Percentiles rank a stretch among this genome's conserved stretches.
phyloP scores from a whole-genome alignment of 352 stramenopile genomes.

The Pythium aristosporum region DNA sequence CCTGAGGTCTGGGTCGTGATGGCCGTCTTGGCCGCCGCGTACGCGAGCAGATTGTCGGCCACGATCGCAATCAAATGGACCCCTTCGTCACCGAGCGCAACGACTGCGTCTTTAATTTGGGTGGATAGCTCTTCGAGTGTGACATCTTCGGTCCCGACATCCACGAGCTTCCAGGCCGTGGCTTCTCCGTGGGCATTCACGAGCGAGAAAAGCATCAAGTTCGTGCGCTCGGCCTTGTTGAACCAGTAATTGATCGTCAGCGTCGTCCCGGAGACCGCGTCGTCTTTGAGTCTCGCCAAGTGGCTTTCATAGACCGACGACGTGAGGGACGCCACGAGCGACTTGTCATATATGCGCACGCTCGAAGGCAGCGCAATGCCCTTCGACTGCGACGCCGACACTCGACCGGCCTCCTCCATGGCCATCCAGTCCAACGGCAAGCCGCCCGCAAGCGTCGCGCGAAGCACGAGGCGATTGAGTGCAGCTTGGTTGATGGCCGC shows the following conservation, averaged over 20 bases:
- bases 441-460: conserved; percentile 38
- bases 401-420: conserved; percentile 41
- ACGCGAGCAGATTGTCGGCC: conserved; percentile 38
- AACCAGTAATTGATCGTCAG: conserved; percentile 66
- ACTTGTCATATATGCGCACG: conserved; percentile 11
- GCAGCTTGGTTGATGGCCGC: conserved; percentile 15
- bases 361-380: conserved; percentile 28
- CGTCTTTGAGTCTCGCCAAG: conserved; percentile 57
- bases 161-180: conserved; percentile 51
- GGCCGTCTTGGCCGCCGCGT: conserved; percentile 25
- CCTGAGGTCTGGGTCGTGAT: conserved; percentile 8
- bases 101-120: conserved; percentile 51
- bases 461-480: conserved; percentile 47
- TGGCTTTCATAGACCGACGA: conserved; percentile 41
- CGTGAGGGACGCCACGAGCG: conserved; percentile 8
- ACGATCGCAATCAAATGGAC: conserved; percentile 78
- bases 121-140: conserved; percentile 40
- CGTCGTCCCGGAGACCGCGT: conserved; percentile 45
- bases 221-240: conserved; percentile 49
- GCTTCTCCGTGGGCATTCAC: conserved; percentile 69
- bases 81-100: conserved; percentile 38
- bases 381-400: background rate
- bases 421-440: conserved; percentile 62
- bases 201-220: conserved; percentile 62
- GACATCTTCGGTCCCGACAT: conserved; percentile 48